phyloP scores from a whole-genome alignment of 345 rosid genomes.

The Linum lewisii region DNA sequence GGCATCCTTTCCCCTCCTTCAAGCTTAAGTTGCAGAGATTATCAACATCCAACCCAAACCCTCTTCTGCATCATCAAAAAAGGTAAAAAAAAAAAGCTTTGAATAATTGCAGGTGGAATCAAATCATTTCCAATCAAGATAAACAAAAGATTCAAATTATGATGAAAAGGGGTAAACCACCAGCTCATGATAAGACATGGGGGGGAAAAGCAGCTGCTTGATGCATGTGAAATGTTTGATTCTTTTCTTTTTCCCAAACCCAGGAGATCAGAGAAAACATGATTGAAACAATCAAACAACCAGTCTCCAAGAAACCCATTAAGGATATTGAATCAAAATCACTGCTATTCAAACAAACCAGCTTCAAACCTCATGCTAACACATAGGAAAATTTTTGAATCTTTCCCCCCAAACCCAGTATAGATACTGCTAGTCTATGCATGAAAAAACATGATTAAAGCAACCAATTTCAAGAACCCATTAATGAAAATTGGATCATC shows the following conservation, averaged over 20 bases:
- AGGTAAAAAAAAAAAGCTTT: not conserved
- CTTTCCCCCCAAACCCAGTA: too few species aligned
- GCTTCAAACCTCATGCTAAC: too few species aligned
- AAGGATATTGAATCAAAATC: too few species aligned
- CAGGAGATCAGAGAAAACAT: too few species aligned
- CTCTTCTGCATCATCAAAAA: conserved; percentile 16
- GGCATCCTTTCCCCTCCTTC: conserved; percentile 66
- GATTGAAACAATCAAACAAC: too few species aligned
- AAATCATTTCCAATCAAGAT: not conserved
- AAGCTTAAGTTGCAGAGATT: conserved; percentile 36
- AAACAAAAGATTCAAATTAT: not conserved
- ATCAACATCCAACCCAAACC: conserved; percentile 11
- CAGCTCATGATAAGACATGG: not conserved
- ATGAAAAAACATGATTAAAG: not conserved
- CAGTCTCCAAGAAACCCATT: too few species aligned
- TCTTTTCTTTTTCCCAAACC: too few species aligned
- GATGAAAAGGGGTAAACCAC: not conserved
- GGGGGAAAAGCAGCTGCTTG: not conserved
- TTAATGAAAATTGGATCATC: not conserved
- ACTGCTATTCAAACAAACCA: too few species aligned
- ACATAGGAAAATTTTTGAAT: too few species aligned
- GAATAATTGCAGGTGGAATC: not conserved
- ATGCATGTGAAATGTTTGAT: not conserved
- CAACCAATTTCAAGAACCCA: not conserved
- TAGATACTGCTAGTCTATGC: not conserved